Conservation (phyloP, 495 filamentous ascomycete genomes). For the Xylaria intraflava region DNA sequence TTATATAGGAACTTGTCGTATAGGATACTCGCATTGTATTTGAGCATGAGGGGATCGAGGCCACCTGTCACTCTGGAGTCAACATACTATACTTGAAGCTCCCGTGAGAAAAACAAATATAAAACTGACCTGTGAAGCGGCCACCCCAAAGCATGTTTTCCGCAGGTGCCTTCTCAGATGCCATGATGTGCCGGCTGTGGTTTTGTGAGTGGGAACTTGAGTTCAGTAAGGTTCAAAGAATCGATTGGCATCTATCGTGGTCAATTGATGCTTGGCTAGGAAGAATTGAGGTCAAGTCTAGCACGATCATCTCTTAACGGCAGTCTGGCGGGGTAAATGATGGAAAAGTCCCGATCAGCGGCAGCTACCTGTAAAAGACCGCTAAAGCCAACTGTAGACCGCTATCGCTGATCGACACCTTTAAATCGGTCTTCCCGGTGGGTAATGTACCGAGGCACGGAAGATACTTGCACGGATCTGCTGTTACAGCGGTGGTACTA, state of each 20-base stretch:
- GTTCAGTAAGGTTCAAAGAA: not conserved
- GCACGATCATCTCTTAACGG: too few relatives aligned
- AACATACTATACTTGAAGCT: not conserved
- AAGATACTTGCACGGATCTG: too few relatives aligned
- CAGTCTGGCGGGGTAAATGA: too few relatives aligned
- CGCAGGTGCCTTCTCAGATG: slow-evolving; percentile 12
- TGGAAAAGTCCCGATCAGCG: too few relatives aligned
- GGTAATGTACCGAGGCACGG: too few relatives aligned
- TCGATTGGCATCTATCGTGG: not conserved
- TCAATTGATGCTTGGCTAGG: not conserved
- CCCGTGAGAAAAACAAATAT: not conserved
- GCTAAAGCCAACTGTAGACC: too few relatives aligned
- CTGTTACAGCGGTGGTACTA: too few relatives aligned
- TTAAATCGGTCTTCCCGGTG: too few relatives aligned
- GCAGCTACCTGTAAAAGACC: too few relatives aligned
- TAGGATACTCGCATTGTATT: slow-evolving; percentile 82
- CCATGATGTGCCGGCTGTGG: slow-evolving; percentile 5
- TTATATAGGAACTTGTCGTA: slow-evolving; percentile 78
- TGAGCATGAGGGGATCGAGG: slow-evolving; percentile 81
- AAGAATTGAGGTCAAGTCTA: not conserved
- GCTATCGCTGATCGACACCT: too few relatives aligned
- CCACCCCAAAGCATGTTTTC: slow-evolving; percentile 76
- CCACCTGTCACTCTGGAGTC: slow-evolving; percentile 43
- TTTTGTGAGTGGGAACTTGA: not conserved
- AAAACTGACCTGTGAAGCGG: slow-evolving; percentile 62